Percentiles rank a stretch among this genome's conserved stretches.
Conservation (phyloP, 192 early-diverging fungal genomes). For the Backusella australiensis region DNA sequence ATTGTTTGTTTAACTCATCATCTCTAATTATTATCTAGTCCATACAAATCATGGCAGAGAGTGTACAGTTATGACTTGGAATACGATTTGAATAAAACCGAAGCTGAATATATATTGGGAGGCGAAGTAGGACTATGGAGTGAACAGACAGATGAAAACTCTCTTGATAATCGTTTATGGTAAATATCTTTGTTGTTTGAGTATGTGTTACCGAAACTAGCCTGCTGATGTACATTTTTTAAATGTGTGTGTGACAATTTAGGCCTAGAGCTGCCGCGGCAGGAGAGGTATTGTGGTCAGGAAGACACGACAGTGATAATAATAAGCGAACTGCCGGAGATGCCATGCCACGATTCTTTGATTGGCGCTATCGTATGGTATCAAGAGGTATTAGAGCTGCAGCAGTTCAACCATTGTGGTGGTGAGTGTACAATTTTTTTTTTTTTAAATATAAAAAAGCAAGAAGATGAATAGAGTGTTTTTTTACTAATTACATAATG, state of each 20-base stretch:
- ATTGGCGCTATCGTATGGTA: constrained; percentile 71
- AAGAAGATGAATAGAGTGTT: neutral
- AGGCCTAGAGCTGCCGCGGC: constrained; percentile 66
- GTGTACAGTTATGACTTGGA: constrained; percentile 70
- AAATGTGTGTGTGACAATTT: neutral
- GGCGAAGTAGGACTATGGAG: constrained; percentile 75
- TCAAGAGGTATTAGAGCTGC: constrained; percentile 65
- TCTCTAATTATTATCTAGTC: constrained; percentile 39
- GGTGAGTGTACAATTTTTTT: constrained; percentile 13
- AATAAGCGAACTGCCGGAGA: constrained; percentile 54
- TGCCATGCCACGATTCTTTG: constrained; percentile 63
- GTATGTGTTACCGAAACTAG: neutral
- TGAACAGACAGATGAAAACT: constrained; percentile 65
- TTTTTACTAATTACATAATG: neutral
- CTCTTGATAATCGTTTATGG: constrained; percentile 68
- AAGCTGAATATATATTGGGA: constrained; percentile 62
- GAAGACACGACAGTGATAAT: constrained; percentile 39
- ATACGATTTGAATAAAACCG: constrained; percentile 44
- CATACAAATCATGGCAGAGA: constrained; percentile 73
- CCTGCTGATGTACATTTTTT: neutral
- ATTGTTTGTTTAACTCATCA: neutral
- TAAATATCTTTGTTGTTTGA: neutral
- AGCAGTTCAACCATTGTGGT: constrained; percentile 60
- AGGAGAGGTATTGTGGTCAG: constrained; percentile 57
- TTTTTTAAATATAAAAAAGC: neutral